Conservation (phyloP, 2,329 filamentous ascomycete species). For the Ophiostoma piceae region DNA sequence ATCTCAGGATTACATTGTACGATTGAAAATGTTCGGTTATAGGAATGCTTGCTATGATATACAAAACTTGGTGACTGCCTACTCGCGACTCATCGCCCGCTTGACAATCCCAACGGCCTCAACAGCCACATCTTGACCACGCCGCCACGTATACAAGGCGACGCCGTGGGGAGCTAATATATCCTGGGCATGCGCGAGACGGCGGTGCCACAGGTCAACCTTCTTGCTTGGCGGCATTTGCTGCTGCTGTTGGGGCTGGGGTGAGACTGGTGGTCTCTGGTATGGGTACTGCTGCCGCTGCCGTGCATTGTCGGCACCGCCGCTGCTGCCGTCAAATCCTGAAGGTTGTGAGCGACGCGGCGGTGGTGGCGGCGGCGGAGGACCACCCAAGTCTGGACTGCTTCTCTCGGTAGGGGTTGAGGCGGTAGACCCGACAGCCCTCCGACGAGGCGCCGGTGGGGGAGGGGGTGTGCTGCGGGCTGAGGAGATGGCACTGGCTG, state of each 20-base stretch:
- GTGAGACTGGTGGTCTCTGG: conserved; percentile 22
- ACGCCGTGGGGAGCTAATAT: conserved; percentile 61
- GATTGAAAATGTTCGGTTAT: background rate
- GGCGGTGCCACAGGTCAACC: conserved; percentile 64
- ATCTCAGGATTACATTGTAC: background rate
- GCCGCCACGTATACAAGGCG: conserved; percentile 65
- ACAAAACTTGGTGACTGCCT: background rate
- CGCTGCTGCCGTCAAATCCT: background rate
- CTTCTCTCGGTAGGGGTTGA: conserved; percentile 33
- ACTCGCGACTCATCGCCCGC: conserved; percentile 36
- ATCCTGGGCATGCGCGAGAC: conserved; percentile 60
- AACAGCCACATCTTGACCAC: conserved; percentile 62
- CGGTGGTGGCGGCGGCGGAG: conserved; percentile 22
- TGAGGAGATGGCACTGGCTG: background rate
- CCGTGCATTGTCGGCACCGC: conserved; percentile 18
- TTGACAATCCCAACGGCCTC: conserved; percentile 62
- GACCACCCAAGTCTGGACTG: conserved; percentile 22
- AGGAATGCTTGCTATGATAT: background rate
- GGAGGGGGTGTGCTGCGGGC: background rate
- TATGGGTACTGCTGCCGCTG: conserved; percentile 20
- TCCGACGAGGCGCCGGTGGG: conserved; percentile 22
- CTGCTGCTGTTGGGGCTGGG: conserved; percentile 24
- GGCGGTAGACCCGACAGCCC: conserved; percentile 28
- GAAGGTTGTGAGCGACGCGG: conserved; percentile 19
- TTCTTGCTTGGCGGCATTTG: conserved; percentile 52